Evolutionary conservation across 495 filamentous ascomycete species (phyloP), one percentile per base, ranked within the genome.

Genomic region (Lasiosphaeria ovina): DNA sequence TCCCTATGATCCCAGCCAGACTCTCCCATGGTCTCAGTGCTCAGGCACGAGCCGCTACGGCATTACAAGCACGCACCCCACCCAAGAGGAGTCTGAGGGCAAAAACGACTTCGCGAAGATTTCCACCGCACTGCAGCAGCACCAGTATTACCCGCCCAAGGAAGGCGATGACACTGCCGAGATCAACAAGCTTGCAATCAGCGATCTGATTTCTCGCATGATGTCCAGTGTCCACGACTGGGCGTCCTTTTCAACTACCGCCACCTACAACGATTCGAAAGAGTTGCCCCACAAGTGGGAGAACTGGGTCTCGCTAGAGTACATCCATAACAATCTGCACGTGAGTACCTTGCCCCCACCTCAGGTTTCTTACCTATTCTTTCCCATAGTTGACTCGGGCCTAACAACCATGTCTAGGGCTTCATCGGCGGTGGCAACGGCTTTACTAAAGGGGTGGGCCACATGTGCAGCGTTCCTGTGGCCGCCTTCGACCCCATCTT

Each of bases 401-500:
- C 38, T 40, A 40, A 40, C 38, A 40, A 40, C 38, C 38, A 40
- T 12, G 6, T 6, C 12, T 40, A 40, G 38, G 34, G 11, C 33
- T 53, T 53, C 12, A 36, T 53, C 51, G 51, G 38, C 6, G 38
- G 51, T 33, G 33, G 33, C 51, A 17, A 35, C 31, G 34, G 3
- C 51, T 35, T 11, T 8, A 10, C 62, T 68, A 10, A 70, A 66
- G 59, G 87, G 3, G 12, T 53, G 8, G 87, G 4, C 11, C 85
- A 89, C 64, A 86, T 89, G 84, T 73, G 72, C 7, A 74, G 77
- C 55, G 73, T 86, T 31, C 77, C 80, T 0, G 86, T 83, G 58
- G 82, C 88, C 8, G 81, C 81, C 24, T 90, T 87, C 62, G 88
- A 90, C 67, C 87, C 88, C 0, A 73, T 87, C 49, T 91, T 91